Percentiles rank a stretch among this genome's conserved stretches.
phyloP scores from a whole-genome alignment of 2,329 filamentous ascomycete species.

The Lachnellula hyalina region DNA sequence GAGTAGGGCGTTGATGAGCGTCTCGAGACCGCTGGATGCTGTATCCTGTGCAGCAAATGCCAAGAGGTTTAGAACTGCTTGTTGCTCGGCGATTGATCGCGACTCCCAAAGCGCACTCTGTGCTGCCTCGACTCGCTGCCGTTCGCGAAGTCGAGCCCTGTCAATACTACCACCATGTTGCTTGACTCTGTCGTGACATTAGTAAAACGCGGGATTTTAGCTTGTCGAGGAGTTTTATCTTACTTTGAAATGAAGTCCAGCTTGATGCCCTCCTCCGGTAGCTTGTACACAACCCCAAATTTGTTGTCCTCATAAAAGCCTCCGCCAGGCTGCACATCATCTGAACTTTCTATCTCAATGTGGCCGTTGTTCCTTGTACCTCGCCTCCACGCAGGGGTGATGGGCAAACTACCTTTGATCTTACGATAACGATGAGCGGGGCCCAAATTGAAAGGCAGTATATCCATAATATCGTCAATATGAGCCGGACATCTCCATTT shows the following conservation, averaged over 20 bases:
- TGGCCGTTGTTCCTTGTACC: conserved; percentile 67
- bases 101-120: conserved; percentile 16
- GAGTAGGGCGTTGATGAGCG: conserved; percentile 55
- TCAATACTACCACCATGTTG: conserved; percentile 9
- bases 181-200: conserved; percentile 18
- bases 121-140: conserved; percentile 2
- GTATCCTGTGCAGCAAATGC: conserved; percentile 48
- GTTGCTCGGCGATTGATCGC: conserved; percentile 50
- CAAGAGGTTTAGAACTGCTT: conserved; percentile 59
- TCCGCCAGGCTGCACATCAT: conserved; percentile 38
- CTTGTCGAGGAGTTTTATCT: conserved; percentile 22
- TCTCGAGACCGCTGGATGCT: conserved; percentile 37
- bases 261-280: conserved; percentile 60
- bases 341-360: conserved; percentile 63
- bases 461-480: conserved; percentile 65
- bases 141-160: conserved; percentile 10
- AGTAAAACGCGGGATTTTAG: conserved; percentile 1
- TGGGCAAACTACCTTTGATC: conserved; percentile 48
- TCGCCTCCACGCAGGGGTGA: conserved; percentile 51
- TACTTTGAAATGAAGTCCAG: conserved; percentile 66
- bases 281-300: conserved; percentile 59
- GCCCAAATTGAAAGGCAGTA: conserved; percentile 50
- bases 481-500: conserved; percentile 90
- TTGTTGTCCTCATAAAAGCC: conserved; percentile 51
- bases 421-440: conserved; percentile 58